A percentile compares a stretch with the other conserved stretches of the same genome.
Evolutionary conservation across 441 rosid species (phyloP).

Genomic region (Populus trichocarpa): DNA sequence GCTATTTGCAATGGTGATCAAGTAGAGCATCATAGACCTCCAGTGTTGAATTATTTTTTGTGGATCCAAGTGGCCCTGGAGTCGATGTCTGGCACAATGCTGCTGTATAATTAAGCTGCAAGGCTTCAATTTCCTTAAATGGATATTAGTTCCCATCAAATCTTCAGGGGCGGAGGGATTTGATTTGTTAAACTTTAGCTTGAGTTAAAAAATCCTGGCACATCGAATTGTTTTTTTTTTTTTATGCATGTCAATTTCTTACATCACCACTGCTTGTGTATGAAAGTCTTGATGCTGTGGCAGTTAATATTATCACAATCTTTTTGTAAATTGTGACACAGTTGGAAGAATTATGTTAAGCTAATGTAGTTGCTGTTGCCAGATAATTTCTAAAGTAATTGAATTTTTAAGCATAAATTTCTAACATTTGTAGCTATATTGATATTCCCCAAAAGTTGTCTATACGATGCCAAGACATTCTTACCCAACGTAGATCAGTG

Average conservation of each 20-base stretch:
- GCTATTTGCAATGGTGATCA: background rate
- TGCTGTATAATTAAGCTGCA: background rate
- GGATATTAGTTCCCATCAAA: background rate
- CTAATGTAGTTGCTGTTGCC: background rate
- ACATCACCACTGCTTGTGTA: background rate
- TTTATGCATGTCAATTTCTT: background rate
- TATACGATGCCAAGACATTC: background rate
- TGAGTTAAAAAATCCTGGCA: background rate
- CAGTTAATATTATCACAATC: background rate
- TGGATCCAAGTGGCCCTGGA: background rate
- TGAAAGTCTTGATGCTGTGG: background rate
- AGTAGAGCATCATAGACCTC: background rate
- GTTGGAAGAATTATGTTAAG: background rate
- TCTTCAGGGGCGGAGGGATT: background rate
- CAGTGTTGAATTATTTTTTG: background rate
- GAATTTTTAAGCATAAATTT: background rate
- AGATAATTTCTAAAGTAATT: background rate
- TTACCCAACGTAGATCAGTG: no score
- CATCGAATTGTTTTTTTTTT: background rate
- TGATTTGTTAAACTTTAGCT: background rate
- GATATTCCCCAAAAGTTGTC: background rate
- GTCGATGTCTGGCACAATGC: background rate
- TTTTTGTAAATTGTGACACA: background rate
- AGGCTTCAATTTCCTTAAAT: background rate
- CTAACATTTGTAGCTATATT: background rate